A percentile compares a stretch with the other conserved stretches of the same genome.
Conservation (phyloP, 768 basidiomycete genomes). For the Candolleomyces aberdarensis region DNA sequence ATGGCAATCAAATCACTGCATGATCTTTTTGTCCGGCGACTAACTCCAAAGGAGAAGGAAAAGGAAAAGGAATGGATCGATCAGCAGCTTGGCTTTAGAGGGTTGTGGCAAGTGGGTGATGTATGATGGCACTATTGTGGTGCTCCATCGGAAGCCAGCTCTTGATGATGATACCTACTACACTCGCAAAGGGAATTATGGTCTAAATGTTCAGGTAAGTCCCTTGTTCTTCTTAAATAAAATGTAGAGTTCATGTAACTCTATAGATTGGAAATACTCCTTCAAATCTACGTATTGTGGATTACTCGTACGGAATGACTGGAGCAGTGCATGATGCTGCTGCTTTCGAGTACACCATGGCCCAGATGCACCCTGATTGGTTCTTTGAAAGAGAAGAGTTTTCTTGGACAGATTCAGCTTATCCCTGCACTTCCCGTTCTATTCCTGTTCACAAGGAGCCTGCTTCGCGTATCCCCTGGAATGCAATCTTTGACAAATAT, state of each 20-base stretch:
- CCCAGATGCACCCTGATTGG: constrained; percentile 13
- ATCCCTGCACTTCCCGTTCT: constrained; percentile 16
- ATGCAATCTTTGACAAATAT: constrained; percentile 23
- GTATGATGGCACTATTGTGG: constrained; percentile 28
- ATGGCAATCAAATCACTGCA: constrained; percentile 23
- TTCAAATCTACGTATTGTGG: constrained; percentile 20
- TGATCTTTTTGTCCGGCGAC: constrained; percentile 19
- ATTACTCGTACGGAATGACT: constrained; percentile 19
- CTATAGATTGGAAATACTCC: not conserved
- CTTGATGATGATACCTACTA: constrained; percentile 30
- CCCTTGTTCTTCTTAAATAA: constrained; percentile 25
- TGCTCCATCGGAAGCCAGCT: constrained; percentile 21
- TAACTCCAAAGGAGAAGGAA: constrained; percentile 28
- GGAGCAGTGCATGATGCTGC: constrained; percentile 21
- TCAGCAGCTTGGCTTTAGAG: constrained; percentile 21
- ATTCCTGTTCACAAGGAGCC: constrained; percentile 30
- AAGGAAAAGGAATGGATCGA: constrained; percentile 31
- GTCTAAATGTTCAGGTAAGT: constrained; percentile 32
- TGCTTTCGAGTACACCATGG: constrained; percentile 15
- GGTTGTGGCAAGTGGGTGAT: constrained; percentile 28
- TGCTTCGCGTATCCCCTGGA: constrained; percentile 16
- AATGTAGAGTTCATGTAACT: constrained; percentile 27
- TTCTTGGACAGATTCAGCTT: constrained; percentile 24
- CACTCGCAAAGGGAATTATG: constrained; percentile 30
- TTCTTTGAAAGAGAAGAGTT: constrained; percentile 15